Conservation (phyloP, 192 early-diverging fungal species). For the Coemansia sp. region DNA sequence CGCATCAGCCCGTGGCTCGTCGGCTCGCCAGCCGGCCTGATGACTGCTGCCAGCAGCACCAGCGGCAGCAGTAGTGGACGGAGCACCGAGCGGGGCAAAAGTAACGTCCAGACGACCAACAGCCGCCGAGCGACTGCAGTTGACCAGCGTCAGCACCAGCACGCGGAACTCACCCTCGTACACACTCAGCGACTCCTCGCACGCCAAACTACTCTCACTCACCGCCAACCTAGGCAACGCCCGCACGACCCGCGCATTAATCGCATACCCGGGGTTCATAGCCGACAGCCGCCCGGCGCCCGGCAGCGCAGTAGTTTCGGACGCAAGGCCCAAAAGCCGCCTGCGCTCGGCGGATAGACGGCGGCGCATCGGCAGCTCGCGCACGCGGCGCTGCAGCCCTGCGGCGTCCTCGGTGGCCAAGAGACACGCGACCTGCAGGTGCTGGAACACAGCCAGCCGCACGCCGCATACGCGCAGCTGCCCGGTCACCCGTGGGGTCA, state of each 20-base stretch:
- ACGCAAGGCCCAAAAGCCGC: constrained; percentile 18
- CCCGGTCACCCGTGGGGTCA: constrained; percentile 15
- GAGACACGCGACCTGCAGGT: constrained; percentile 21
- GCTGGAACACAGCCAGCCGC: constrained; percentile 28
- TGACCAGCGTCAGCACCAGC: constrained; percentile 26
- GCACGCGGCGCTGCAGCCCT: constrained; percentile 15
- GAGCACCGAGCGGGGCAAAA: constrained; percentile 29
- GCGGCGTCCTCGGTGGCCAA: constrained; percentile 23
- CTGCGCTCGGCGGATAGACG: constrained; percentile 35
- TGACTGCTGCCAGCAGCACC: neutral
- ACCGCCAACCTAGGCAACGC: constrained; percentile 25
- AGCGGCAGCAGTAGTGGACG: too few species aligned
- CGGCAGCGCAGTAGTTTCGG: constrained; percentile 1
- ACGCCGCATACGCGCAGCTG: constrained; percentile 26
- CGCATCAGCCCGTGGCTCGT: constrained; percentile 12
- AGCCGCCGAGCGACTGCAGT: constrained; percentile 14
- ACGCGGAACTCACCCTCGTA: constrained; percentile 38
- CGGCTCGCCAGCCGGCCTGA: constrained; percentile 1
- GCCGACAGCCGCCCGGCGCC: constrained; percentile 19
- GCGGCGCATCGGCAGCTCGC: constrained; percentile 23
- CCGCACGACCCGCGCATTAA: constrained; percentile 23
- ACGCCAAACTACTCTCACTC: constrained; percentile 12
- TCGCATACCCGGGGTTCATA: constrained; percentile 16
- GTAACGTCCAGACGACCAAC: constrained; percentile 18
- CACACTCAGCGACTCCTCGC: constrained; percentile 34